Conservation (phyloP, 805 yeast species). For the Saccharomycopsis schoenii region DNA sequence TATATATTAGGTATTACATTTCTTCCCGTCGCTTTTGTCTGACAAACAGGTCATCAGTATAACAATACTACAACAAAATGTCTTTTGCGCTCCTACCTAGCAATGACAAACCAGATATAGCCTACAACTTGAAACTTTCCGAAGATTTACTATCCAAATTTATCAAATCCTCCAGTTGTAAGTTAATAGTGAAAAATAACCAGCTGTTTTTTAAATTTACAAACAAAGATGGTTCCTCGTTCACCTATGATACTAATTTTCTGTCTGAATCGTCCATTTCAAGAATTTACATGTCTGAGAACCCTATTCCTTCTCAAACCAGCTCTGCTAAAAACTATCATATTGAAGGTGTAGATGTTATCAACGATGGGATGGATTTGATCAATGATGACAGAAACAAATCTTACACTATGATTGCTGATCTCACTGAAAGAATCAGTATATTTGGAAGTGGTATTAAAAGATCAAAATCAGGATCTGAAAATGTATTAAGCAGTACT, state of each 20-base stretch:
- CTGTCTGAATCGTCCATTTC: constrained; percentile 6
- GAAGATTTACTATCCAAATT: constrained; percentile 12
- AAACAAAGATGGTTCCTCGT: constrained; percentile 7
- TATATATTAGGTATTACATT: not conserved
- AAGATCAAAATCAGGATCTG: constrained; percentile 13
- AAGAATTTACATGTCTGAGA: constrained; percentile 3
- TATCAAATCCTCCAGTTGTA: constrained; percentile 1
- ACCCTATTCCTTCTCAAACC: not conserved
- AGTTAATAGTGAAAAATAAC: constrained; percentile 10
- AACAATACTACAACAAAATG: not conserved
- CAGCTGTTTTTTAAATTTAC: constrained; percentile 7
- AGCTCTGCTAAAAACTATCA: not conserved
- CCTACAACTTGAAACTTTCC: constrained; percentile 14
- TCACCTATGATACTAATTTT: constrained; percentile 5
- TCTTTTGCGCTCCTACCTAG: constrained; percentile 2
- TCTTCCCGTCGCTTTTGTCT: not conserved
- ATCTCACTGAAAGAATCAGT: constrained; percentile 6
- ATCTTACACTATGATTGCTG: constrained; percentile 4
- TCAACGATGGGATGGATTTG: not conserved
- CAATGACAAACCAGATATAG: not conserved
- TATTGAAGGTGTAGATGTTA: not conserved
- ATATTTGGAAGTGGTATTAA: constrained; percentile 10
- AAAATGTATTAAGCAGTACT: not conserved
- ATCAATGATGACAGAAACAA: not conserved
- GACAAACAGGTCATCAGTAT: not conserved